phyloP scores from a whole-genome alignment of 2,329 filamentous ascomycete species.

The Fusarium pseudograminearum region DNA sequence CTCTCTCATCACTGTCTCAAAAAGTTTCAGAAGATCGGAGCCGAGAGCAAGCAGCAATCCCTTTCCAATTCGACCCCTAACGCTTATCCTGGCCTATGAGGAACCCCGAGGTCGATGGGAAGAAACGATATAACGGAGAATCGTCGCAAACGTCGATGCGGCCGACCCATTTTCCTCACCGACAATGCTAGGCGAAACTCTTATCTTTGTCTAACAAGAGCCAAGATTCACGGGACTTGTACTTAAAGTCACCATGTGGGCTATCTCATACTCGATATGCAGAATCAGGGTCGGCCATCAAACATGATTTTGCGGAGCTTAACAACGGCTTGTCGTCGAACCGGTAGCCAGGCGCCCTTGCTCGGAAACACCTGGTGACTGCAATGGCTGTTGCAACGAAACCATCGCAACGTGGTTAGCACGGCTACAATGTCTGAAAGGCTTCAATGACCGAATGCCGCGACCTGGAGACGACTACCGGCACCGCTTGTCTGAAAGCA shows the following conservation, averaged over 20 bases:
- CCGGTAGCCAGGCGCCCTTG: conserved; percentile 16
- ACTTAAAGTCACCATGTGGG: conserved; percentile 31
- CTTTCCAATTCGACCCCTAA: conserved; percentile 19
- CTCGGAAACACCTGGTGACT: conserved; percentile 18
- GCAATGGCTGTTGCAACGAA: conserved; percentile 17
- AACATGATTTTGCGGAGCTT: conserved; percentile 20
- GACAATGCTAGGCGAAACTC: conserved; percentile 35
- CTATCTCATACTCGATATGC: conserved; percentile 25
- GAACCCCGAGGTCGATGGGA: conserved; percentile 10
- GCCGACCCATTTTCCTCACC: conserved; percentile 33
- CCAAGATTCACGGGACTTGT: conserved; percentile 33
- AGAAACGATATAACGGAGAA: conserved; percentile 13
- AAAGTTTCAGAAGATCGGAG: not conserved
- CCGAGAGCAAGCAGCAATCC: conserved; percentile 6
- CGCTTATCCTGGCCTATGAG: conserved; percentile 27
- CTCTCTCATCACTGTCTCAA: conserved; percentile 1
- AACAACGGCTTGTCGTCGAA: conserved; percentile 14
- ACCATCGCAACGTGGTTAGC: conserved; percentile 14
- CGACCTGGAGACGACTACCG: conserved; percentile 34
- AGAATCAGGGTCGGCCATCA: conserved; percentile 31
- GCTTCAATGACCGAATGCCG: conserved; percentile 32
- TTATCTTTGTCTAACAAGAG: conserved; percentile 29
- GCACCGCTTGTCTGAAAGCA: conserved; percentile 23
- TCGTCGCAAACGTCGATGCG: conserved; percentile 11
- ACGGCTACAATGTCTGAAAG: not conserved